phyloP scores from a whole-genome alignment of 352 stramenopile genomes.

The Phytophthora capsici region DNA sequence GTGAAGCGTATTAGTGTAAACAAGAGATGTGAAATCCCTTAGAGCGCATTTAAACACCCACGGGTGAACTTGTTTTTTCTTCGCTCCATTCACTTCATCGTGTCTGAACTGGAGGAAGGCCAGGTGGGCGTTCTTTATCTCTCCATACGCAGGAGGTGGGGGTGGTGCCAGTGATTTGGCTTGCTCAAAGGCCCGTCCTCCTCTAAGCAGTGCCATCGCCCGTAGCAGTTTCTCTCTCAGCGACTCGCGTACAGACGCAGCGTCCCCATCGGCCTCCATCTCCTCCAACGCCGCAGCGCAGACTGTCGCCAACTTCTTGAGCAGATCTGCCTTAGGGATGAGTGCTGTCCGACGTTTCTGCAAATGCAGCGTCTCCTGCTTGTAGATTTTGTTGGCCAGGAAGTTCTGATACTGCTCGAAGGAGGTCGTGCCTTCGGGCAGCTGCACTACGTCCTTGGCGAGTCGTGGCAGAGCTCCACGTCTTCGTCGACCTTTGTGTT shows the following conservation, averaged over 20 bases:
- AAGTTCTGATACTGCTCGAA: conserved; percentile 59
- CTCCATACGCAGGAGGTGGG: conserved; percentile 18
- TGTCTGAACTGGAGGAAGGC: conserved; percentile 67
- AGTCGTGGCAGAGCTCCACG: conserved; percentile 16
- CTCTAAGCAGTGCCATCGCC: conserved; percentile 38
- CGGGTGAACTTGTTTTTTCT: conserved; percentile 28
- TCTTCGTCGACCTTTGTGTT: not conserved
- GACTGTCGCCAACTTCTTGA: conserved; percentile 42
- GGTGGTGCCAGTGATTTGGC: conserved; percentile 16
- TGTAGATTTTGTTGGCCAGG: conserved; percentile 49
- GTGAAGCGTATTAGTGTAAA: not conserved
- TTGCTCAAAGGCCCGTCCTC: conserved; percentile 35
- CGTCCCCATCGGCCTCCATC: conserved; percentile 15
- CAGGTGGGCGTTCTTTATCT: conserved; percentile 62
- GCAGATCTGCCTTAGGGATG: conserved; percentile 26
- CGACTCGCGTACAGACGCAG: conserved; percentile 4
- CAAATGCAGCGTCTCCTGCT: conserved; percentile 43
- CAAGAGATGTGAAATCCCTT: no score
- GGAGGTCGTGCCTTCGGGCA: conserved; percentile 17
- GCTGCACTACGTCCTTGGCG: conserved; percentile 5
- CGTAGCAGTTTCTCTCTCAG: conserved; percentile 33
- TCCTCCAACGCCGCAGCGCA: conserved; percentile 25
- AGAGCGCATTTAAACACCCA: conserved; percentile 10
- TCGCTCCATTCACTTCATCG: conserved; percentile 10
- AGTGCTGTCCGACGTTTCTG: conserved; percentile 54